Evolutionary conservation across 352 stramenopile species (phyloP), one percentile per base, ranked within the genome.

Genomic region (Pythium guiyangense): DNA sequence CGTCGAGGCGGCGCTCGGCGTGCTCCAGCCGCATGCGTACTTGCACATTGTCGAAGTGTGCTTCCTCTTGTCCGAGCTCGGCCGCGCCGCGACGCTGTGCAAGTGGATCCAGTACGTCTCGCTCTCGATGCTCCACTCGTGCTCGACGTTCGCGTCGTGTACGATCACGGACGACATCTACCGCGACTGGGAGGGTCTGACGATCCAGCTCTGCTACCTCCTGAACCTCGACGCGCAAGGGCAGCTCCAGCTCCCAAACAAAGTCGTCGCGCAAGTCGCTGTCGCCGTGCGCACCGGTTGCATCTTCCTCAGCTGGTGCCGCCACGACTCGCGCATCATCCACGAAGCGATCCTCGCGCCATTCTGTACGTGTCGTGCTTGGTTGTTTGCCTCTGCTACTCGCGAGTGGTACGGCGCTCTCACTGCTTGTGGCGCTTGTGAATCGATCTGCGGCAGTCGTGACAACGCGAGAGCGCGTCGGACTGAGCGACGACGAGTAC

Each of bases 101-200:
- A 90, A 91, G 62, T 94, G 84, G 84, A 72, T 94, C 45, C 70
- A 90, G 52, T 94, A 89, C 46, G 74, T 94, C 4, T 73, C 82
- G 10, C 64, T 90, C 5, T 90, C 74, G 39, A 90, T 92, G 82
- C 63, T 94, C 14, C 79, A 90, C 50, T 90, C 80, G 15, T 90
- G 80, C 57, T 75, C 73, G 15, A 92, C 80, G 14, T 92, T 91
- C 42, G 79, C 82, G 15, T 91, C 83, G 1, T 89, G 80, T 52
- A 76, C 63, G 22, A 88, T 92, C 47, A 82, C 76, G 5, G 75
- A 90, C 22, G 76, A 90, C 25, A 77, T 90, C 25, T 90, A 89
- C 61, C 79, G 84, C 18, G 84, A 94, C 52, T 94, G 84, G 84
- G 82, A 94, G 50, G 74, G 79, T 18, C 66, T 94, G 4, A 92